A percentile compares a stretch with the other conserved stretches of the same genome.
Evolutionary conservation across 345 rosid genomes (phyloP).

Genomic region (Bruguiera gymnorhiza): DNA sequence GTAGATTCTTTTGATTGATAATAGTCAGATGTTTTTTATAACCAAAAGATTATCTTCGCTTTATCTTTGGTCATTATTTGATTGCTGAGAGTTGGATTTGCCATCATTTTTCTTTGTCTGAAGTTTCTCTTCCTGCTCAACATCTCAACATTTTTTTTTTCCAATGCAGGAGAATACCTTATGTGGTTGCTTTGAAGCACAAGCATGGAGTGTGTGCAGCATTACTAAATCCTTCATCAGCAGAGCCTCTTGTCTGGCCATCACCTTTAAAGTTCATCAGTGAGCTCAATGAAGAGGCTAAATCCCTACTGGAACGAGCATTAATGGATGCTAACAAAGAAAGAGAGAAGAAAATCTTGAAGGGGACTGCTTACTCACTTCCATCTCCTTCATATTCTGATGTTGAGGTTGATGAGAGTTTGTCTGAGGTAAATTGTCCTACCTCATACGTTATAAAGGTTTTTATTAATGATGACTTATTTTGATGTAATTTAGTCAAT

Average conservation of each 20-base stretch:
- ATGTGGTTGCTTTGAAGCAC: conserved; percentile 69
- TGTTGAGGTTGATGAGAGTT: conserved; percentile 57
- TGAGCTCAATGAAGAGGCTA: conserved; percentile 83
- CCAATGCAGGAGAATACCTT: conserved; percentile 78
- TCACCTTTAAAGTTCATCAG: conserved; percentile 94
- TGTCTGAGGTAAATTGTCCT: conserved; percentile 63
- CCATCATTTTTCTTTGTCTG: background rate
- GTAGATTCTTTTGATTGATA: too few species aligned
- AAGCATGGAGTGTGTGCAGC: conserved; percentile 86
- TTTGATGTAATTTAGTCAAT: too few species aligned
- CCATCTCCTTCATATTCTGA: conserved; percentile 72
- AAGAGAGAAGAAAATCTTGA: conserved; percentile 78
- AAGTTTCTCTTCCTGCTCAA: background rate
- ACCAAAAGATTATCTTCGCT: too few species aligned
- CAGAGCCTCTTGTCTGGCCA: conserved; percentile 99
- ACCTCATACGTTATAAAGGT: too few species aligned
- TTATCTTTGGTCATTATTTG: too few species aligned
- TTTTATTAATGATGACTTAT: too few species aligned
- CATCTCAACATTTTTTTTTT: background rate
- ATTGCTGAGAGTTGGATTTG: too few species aligned
- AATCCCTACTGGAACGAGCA: conserved; percentile 72
- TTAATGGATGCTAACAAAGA: conserved; percentile 84
- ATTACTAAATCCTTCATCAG: conserved; percentile 79
- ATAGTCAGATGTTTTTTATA: too few species aligned
- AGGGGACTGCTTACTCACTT: conserved; percentile 53